A percentile compares a stretch with the other conserved stretches of the same genome.
phyloP scores from a whole-genome alignment of 176 grass and related monocot species.

The Ensete ventricosum region DNA sequence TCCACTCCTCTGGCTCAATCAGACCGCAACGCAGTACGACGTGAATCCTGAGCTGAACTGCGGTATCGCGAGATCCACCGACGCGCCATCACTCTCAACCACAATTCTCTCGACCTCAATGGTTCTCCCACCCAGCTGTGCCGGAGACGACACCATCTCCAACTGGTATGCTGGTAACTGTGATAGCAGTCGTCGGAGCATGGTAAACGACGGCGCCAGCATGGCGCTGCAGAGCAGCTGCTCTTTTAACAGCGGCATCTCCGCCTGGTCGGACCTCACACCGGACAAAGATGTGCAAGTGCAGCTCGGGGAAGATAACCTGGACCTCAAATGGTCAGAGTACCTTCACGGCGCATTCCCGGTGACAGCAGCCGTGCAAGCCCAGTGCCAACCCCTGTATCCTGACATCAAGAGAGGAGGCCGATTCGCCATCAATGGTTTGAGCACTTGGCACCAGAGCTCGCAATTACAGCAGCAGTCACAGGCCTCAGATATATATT shows the following conservation, averaged over 20 bases:
- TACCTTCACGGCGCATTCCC: slow-evolving; percentile 53
- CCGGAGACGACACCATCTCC: slow-evolving; percentile 23
- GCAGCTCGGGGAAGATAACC: slow-evolving; percentile 23
- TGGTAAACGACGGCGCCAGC: slow-evolving; percentile 32
- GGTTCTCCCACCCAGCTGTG: slow-evolving; percentile 10
- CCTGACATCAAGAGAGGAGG: slow-evolving; percentile 8
- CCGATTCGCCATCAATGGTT: neutral
- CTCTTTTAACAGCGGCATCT: slow-evolving; percentile 41
- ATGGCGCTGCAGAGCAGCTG: slow-evolving; percentile 51
- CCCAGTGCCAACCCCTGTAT: slow-evolving; percentile 42
- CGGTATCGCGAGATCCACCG: slow-evolving; percentile 28
- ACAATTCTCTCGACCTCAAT: slow-evolving; percentile 28
- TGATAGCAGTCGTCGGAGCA: slow-evolving; percentile 36
- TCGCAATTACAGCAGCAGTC: slow-evolving; percentile 27
- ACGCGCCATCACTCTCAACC: slow-evolving; percentile 15
- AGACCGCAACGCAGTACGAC: no score
- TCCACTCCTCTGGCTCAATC: slow-evolving; percentile 42
- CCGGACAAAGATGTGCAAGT: slow-evolving; percentile 38
- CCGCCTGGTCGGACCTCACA: slow-evolving; percentile 45
- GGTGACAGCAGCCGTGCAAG: slow-evolving; percentile 31
- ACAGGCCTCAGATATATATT: slow-evolving; percentile 20
- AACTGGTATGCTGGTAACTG: slow-evolving; percentile 52
- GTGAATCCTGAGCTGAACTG: slow-evolving; percentile 20
- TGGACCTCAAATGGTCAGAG: slow-evolving; percentile 76
- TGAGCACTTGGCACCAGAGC: neutral